These are phyloP conservation scores for Amanita pseudoporphyria DNA, from an alignment of 768 basidiomycete genomes.

Conservation along the genomic window DNA sequence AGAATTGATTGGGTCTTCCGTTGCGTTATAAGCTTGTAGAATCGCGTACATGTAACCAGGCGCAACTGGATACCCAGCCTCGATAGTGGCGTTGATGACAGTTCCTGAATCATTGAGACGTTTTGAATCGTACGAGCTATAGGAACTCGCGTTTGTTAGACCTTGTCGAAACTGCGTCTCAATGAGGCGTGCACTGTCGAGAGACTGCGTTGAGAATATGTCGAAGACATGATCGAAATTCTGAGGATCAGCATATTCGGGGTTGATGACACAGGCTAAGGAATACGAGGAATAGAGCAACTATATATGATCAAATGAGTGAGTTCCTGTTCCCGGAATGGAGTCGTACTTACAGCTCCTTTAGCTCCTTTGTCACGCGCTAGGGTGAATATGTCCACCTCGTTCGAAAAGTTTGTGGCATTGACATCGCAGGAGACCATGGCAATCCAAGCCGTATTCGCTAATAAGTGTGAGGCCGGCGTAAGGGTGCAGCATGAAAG, in stretches of 20 bases:
- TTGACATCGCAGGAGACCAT: slow-evolving; percentile 78
- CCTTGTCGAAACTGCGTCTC: slow-evolving; percentile 52
- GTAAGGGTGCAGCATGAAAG: slow-evolving; percentile 4
- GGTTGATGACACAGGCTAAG: slow-evolving; percentile 65
- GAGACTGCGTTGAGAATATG: slow-evolving; percentile 65
- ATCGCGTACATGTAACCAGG: slow-evolving; percentile 66
- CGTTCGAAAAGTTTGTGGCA: slow-evolving; percentile 49
- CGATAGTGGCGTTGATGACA: slow-evolving; percentile 34
- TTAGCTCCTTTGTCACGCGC: slow-evolving; percentile 72
- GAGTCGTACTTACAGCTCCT: slow-evolving; percentile 48
- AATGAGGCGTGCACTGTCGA: slow-evolving; percentile 45
- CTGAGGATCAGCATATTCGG: slow-evolving; percentile 52
- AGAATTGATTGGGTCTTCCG: slow-evolving; percentile 18
- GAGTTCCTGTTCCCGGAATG: background rate
- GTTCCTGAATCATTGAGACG: slow-evolving; percentile 46
- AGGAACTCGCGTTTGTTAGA: slow-evolving; percentile 40
- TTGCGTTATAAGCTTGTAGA: slow-evolving; percentile 55
- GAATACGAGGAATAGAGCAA: slow-evolving; percentile 72
- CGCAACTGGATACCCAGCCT: slow-evolving; percentile 29
- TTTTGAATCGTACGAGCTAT: slow-evolving; percentile 48
- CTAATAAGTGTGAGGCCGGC: slow-evolving; percentile 21
- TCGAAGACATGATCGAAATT: slow-evolving; percentile 68
- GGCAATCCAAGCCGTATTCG: slow-evolving; percentile 86
- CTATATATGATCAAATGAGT: slow-evolving; percentile 24
- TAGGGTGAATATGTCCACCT: slow-evolving; percentile 73